These are phyloP conservation scores for Podospora anserina DNA, from an alignment of 495 filamentous ascomycete genomes.

Conservation along the genomic window DNA sequence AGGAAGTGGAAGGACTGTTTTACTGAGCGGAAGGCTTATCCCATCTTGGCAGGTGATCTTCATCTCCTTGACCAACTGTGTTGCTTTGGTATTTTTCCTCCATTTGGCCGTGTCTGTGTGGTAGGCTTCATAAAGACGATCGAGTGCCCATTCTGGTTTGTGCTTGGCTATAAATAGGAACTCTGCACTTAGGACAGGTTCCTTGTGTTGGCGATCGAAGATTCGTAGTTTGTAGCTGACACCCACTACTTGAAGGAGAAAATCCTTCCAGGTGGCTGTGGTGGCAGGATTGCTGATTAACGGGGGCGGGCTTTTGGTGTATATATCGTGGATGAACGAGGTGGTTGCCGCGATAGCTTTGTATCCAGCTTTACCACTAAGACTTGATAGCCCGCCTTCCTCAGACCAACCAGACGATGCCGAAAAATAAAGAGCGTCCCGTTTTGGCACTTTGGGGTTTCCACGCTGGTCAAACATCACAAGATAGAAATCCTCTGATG, in stretches of 20 bases:
- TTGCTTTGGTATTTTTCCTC: neutral
- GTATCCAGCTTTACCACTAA: neutral
- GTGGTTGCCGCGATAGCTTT: neutral
- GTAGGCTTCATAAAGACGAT: neutral
- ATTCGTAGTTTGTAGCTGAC: neutral
- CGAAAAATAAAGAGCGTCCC: neutral
- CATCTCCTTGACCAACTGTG: neutral
- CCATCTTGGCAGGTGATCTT: neutral
- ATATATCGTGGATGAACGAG: neutral
- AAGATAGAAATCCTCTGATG: neutral
- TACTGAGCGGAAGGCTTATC: neutral
- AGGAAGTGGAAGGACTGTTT: neutral
- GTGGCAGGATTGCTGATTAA: too few relatives aligned
- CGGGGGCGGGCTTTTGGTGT: neutral
- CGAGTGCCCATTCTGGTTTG: neutral
- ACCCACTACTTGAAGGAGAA: neutral
- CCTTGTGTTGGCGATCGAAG: neutral
- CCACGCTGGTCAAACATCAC: neutral
- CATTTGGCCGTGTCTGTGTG: neutral
- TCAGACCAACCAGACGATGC: neutral
- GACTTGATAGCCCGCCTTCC: neutral
- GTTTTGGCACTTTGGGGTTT: neutral
- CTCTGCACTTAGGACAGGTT: neutral
- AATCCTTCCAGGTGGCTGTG: neutral
- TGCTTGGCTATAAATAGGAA: neutral